Evolutionary conservation across 768 basidiomycete species (phyloP).

Genomic region (Agaricus sinodeliciosus): DNA sequence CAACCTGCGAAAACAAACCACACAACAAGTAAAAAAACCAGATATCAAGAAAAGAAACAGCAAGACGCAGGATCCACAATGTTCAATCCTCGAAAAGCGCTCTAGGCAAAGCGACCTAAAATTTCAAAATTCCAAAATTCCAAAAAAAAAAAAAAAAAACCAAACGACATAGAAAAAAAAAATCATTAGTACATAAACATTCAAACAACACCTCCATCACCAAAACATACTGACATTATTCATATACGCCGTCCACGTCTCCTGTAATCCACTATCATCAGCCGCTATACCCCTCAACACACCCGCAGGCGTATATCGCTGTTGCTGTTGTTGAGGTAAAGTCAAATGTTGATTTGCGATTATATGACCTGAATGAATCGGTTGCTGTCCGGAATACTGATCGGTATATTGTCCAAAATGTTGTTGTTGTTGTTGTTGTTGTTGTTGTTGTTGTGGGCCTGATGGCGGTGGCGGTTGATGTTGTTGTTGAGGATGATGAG

Average conservation of each 20-base stretch:
- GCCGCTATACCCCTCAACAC: slow-evolving; percentile 41
- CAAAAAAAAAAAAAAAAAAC: no score
- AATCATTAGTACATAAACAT: no score
- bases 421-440: neutral
- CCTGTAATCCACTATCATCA: slow-evolving; percentile 52
- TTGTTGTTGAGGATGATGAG: slow-evolving; percentile 11
- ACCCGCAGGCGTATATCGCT: slow-evolving; percentile 42
- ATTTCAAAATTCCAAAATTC: no score
- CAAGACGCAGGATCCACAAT: neutral
- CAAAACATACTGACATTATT: slow-evolving; percentile 34
- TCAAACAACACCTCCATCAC: neutral
- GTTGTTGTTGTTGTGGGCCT: slow-evolving; percentile 10
- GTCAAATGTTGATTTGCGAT: neutral
- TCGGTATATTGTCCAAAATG: neutral
- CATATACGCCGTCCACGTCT: slow-evolving; percentile 69
- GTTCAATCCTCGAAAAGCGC: slow-evolving; percentile 32
- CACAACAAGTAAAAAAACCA: no score
- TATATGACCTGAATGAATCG: neutral
- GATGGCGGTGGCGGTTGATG: neutral
- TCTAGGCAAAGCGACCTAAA: slow-evolving; percentile 37
- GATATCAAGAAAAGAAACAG: neutral
- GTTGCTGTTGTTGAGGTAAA: slow-evolving; percentile 15
- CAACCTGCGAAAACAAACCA: no score
- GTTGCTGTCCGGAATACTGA: slow-evolving; percentile 1
- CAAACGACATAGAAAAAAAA: no score